Evolutionary conservation across 1,284 basidiomycete species (phyloP), one percentile per base, ranked within the genome.

Genomic region (Boletellus deceptivus): DNA sequence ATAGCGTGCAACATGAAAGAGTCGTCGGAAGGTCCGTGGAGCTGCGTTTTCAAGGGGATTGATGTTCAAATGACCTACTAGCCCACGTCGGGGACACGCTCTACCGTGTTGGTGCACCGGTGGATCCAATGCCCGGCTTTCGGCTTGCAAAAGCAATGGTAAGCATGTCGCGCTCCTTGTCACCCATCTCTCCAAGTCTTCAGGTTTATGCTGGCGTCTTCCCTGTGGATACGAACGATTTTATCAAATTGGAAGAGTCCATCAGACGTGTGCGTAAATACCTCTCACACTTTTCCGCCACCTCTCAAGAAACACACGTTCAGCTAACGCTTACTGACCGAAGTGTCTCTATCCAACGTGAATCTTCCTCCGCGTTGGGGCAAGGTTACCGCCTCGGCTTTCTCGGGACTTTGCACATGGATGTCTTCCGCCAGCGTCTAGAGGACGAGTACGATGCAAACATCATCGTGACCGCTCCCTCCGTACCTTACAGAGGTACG

Each of bases 1-100:
- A 82, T 89, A 50, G 80, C 92, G 2, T 98, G 94, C 70, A 98
- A 93, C 64, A 99, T 99, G 96, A 99, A 98, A 70, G 90, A 98
- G 62, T 92, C 92, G 14, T 84, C 86, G n/a, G 96, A 99, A 76
- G 95, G 94, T 93, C 48, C 4, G 38, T 39, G 17, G 4, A 24
- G 8, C 7, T 44, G 1, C 13, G 3, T 13, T 31, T 27, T 22
- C 20, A 6, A 11, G n/a, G 6, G 31, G 37, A n/a, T 27, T 43
- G 13, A 35, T 20, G 17, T 37, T 51, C 59, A 67, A 7, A 55
- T 52, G 6, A 31, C 31, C 31, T n/a, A 50, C 37, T 52, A 93
- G 91, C 92, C 22, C 86, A 89, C 63, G 86, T 98, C 50, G 97
- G 97, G 33, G 97, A 99, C 67, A 99, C 97, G 0, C 78, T 99